These are phyloP conservation scores for Sonneratia caseolaris DNA, from an alignment of 345 rosid genomes.

Conservation along the genomic window DNA sequence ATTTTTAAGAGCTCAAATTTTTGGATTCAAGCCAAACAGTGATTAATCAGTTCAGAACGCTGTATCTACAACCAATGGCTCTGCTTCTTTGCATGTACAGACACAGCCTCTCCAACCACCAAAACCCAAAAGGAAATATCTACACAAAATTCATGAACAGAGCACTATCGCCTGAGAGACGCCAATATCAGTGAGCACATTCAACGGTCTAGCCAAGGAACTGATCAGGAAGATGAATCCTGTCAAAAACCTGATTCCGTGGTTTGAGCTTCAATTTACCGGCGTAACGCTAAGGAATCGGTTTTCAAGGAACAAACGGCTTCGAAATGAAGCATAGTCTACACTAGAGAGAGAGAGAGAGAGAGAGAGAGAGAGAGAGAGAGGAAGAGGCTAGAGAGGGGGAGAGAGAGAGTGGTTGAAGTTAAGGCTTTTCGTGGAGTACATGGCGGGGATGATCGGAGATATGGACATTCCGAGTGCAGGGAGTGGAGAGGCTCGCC, in stretches of 20 bases:
- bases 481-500: constrained; percentile 14
- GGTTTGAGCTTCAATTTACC: not conserved
- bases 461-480: constrained; percentile 32
- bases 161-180: not conserved
- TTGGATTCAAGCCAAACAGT: not conserved
- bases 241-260: too few species aligned
- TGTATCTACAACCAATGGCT: not conserved
- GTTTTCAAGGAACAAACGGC: too few species aligned
- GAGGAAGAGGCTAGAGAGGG: constrained; percentile 22
- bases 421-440: constrained; percentile 43
- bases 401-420: constrained; percentile 10
- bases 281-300: too few species aligned
- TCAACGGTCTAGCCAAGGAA: too few species aligned
- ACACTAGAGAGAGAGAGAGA: constrained; percentile 7
- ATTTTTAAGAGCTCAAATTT: constrained; percentile 6
- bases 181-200: too few species aligned
- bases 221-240: too few species aligned
- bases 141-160: not conserved
- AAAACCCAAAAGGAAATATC: not conserved
- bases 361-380: constrained; percentile 14
- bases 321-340: too few species aligned
- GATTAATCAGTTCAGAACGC: constrained; percentile 1
- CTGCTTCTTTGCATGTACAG: constrained; percentile 12
- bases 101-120: constrained; percentile 8
- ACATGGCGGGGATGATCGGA: constrained; percentile 66